Percentiles rank a stretch among this genome's conserved stretches.
Evolutionary conservation across 2,329 filamentous ascomycete genomes (phyloP).

Genomic region (Sclerotinia minor): DNA sequence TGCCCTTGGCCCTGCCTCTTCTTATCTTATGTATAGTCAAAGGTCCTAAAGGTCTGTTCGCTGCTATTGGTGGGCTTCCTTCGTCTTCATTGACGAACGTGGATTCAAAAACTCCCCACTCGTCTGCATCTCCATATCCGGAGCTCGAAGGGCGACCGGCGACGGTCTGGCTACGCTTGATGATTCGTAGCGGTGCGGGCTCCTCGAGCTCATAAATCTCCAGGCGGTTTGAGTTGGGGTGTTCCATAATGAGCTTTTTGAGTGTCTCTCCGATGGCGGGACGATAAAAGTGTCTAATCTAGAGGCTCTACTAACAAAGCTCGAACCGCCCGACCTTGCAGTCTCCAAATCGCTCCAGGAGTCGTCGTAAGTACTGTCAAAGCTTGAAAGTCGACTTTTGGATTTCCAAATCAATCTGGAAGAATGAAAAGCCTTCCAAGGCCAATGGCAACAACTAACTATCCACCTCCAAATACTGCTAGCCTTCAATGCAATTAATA

Average conservation of each 20-base stretch:
- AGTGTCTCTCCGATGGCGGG: conserved; percentile 27
- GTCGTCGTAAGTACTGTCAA: conserved; percentile 41
- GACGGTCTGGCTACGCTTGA: conserved; percentile 46
- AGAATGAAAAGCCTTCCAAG: conserved; percentile 29
- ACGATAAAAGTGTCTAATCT: conserved; percentile 36
- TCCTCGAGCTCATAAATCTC: conserved; percentile 43
- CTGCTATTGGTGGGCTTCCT: conserved; percentile 37
- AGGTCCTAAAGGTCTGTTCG: conserved; percentile 38
- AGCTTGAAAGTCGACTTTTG: conserved; percentile 10
- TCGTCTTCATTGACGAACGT: conserved; percentile 31
- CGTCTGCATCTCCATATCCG: conserved; percentile 28
- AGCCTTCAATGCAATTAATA: conserved; percentile 40
- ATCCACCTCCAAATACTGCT: conserved; percentile 34
- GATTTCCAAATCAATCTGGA: conserved; percentile 31
- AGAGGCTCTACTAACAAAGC: conserved; percentile 28
- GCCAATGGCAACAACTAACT: conserved; percentile 30
- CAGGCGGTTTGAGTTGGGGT: conserved; percentile 39
- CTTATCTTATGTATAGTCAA: conserved; percentile 39
- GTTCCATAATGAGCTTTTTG: conserved; percentile 42
- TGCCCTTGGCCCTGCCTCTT: conserved; percentile 30
- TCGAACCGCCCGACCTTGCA: conserved; percentile 35
- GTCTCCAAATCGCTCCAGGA: conserved; percentile 44
- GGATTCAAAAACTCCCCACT: conserved; percentile 33
- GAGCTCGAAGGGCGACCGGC: conserved; percentile 33
- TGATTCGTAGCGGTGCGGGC: conserved; percentile 53